A percentile compares a stretch with the other conserved stretches of the same genome.
Evolutionary conservation across 352 stramenopile genomes (phyloP).

Genomic region (Elongisporangium undulatum): DNA sequence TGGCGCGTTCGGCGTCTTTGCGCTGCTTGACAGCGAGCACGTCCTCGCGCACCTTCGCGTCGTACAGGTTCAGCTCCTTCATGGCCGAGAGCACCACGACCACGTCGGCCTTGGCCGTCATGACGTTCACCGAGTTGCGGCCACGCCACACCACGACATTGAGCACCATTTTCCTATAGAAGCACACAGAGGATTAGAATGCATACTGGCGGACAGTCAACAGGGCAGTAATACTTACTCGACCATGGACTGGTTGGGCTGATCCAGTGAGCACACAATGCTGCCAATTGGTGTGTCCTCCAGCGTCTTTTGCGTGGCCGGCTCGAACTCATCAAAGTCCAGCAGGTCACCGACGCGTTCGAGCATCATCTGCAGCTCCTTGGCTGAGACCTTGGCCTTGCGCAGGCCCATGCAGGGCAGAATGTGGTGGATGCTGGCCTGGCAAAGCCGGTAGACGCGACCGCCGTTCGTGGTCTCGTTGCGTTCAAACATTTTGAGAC

Average conservation of each 20-base stretch:
- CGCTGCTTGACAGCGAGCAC: conserved; percentile 43
- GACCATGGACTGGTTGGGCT: conserved; percentile 46
- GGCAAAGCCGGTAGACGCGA: conserved; percentile 87
- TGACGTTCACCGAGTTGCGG: conserved; percentile 84
- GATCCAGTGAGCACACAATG: conserved; percentile 67
- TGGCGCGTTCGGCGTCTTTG: conserved; percentile 38
- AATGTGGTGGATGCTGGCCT: conserved; percentile 82
- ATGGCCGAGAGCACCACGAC: conserved; percentile 72
- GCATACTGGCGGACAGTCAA: background rate
- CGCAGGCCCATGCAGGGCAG: conserved; percentile 76
- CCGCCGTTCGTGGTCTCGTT: conserved; percentile 66
- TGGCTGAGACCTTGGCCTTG: conserved; percentile 52
- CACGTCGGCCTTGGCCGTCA: conserved; percentile 80
- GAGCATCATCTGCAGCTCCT: conserved; percentile 85
- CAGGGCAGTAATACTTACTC: conserved; percentile 42
- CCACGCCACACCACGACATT: conserved; percentile 85
- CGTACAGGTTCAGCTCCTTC: conserved; percentile 82
- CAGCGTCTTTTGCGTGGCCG: conserved; percentile 38
- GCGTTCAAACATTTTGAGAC: conserved; percentile 91
- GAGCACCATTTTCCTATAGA: conserved; percentile 66
- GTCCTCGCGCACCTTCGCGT: conserved; percentile 31
- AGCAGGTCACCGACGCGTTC: conserved; percentile 78
- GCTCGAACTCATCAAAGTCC: conserved; percentile 81
- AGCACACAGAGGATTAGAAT: conserved; percentile 5
- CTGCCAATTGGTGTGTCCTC: conserved; percentile 64